A percentile compares a stretch with the other conserved stretches of the same genome.
Conservation (phyloP, 2,329 filamentous ascomycete species). For the Calycina herbarum region DNA sequence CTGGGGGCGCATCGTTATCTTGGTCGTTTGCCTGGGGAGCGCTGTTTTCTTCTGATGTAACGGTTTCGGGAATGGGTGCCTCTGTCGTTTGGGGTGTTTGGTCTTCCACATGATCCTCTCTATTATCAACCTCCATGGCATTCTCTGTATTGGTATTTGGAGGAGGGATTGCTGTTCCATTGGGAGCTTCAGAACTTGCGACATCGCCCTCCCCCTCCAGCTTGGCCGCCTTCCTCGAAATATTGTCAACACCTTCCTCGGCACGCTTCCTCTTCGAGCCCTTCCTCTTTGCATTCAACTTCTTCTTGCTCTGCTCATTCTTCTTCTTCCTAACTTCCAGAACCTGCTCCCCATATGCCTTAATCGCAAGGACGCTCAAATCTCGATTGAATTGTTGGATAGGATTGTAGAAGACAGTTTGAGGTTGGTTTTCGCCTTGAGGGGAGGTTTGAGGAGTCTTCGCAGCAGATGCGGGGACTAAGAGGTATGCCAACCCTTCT, state of each 20-base stretch:
- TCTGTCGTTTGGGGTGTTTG: background rate
- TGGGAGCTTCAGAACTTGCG: constrained; percentile 3
- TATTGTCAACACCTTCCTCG: constrained; percentile 37
- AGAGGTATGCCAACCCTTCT: constrained; percentile 67
- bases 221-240: constrained; percentile 39
- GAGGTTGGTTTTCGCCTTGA: constrained; percentile 58
- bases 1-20: background rate
- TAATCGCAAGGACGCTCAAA: constrained; percentile 87
- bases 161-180: background rate
- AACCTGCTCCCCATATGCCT: constrained; percentile 76
- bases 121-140: constrained; percentile 1
- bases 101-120: background rate
- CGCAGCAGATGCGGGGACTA: constrained; percentile 56
- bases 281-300: constrained; percentile 39
- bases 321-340: constrained; percentile 47
- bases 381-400: constrained; percentile 99
- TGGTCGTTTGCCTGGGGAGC: background rate
- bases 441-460: constrained; percentile 45
- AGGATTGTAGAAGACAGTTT: constrained; percentile 96
- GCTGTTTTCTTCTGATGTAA: background rate
- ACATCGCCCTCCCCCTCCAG: constrained; percentile 18
- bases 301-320: constrained; percentile 44
- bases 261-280: constrained; percentile 51
- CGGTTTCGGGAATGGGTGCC: background rate
- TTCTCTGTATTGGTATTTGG: background rate